Evolutionary conservation across 2,329 filamentous ascomycete genomes (phyloP), one percentile per base, ranked within the genome.

Genomic region (Aspergillus unguis): DNA sequence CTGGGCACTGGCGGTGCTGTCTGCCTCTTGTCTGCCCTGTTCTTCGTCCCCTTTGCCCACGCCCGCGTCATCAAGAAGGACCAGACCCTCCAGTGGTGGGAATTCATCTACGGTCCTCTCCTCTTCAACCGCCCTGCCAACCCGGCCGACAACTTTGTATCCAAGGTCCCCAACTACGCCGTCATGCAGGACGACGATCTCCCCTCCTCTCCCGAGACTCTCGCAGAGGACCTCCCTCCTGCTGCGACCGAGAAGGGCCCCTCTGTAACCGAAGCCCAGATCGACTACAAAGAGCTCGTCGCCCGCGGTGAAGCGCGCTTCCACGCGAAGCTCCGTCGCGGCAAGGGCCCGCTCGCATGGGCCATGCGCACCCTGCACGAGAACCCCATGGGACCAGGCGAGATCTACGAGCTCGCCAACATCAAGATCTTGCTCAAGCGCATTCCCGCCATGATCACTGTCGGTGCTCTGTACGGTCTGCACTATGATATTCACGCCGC

Each of bases 401-500:
- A 85, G 64, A 80, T 92, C 58, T 90, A 92, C 74, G 88, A 92
- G 73, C 62, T 79, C 23, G 76, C 84, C 72, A 92, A 92, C 78
- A 74, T 91, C 56, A 80, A 79, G 65, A 80, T 80, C 46, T 54
- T 85, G 25, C 28, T 77, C 55, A 86, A 83, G 72, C 86, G 88
- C 25, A 65, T 92, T 6, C 88, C 88, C 0, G 87, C 89, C 46
- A 80, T 80, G 71, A 68, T 88, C 56, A 77, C 84, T 40, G 77
- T 77, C 58, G 87, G 78, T 50, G 65, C 77, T 11, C 80, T 91
- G 47, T 92, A 92, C 67, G 89, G 89, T 69, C 68, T 86, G 27
- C 78, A 92, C 79, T 92, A 92, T 74, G 88, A 92, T 62, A 92
- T 92, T 64, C 88, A 92, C 78, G 80, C 82, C 44, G 86, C 86